Conservation (phyloP, 2,329 filamentous ascomycete genomes). For the Fusarium floridanum region DNA sequence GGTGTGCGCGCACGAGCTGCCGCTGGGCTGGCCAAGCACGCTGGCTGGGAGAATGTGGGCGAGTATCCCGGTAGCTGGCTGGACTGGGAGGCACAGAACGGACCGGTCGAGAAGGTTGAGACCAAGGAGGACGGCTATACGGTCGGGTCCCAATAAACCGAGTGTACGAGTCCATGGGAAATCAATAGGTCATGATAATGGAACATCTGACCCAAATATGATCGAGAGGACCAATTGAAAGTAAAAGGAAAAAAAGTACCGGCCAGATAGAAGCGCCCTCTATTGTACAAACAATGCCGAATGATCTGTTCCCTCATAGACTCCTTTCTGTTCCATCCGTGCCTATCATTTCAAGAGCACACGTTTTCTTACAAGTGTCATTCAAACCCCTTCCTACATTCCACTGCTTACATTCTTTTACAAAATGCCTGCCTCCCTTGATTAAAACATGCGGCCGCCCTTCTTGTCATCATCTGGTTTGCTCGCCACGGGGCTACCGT, state of each 20-base stretch:
- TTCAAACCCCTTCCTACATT: conserved; percentile 20
- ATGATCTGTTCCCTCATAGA: conserved; percentile 20
- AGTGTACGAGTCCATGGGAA: conserved; percentile 58
- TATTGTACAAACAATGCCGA: conserved; percentile 41
- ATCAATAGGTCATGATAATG: conserved; percentile 2
- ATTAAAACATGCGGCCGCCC: conserved; percentile 34
- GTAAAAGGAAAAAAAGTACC: conserved; percentile 1
- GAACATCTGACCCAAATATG: neutral
- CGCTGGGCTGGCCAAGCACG: conserved; percentile 79
- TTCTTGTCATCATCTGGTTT: conserved; percentile 52
- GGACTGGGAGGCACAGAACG: conserved; percentile 84
- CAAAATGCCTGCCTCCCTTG: neutral
- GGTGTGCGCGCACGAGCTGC: conserved; percentile 86
- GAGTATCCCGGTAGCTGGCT: conserved; percentile 83
- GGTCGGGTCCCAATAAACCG: conserved; percentile 42
- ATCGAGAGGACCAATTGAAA: neutral
- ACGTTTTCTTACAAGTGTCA: conserved; percentile 35
- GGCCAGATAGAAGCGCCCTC: conserved; percentile 37
- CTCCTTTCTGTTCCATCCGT: conserved; percentile 28
- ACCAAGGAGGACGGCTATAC: neutral
- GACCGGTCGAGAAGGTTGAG: conserved; percentile 59
- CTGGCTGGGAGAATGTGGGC: conserved; percentile 78
- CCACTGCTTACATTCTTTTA: conserved; percentile 10
- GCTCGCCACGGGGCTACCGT: conserved; percentile 68
- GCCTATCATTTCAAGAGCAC: conserved; percentile 11